Conservation (phyloP, 305 asterid genomes). For the Solanum hybrid region DNA sequence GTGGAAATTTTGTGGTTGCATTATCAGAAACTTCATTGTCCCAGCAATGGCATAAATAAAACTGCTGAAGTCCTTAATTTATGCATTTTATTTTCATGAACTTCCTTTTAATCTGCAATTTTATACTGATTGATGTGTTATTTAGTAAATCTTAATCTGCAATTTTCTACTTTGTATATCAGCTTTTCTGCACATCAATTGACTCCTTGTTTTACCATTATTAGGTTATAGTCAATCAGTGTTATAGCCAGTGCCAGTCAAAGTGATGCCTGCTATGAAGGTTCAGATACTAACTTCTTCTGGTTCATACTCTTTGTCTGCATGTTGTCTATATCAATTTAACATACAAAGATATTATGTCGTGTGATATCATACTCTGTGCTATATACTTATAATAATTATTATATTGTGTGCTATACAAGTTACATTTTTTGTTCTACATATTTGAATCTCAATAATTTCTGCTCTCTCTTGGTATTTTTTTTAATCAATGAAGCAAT, state of each 20-base stretch:
- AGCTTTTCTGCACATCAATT: not conserved
- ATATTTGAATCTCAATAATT: not conserved
- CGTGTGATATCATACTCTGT: not conserved
- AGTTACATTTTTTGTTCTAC: not conserved
- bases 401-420: not conserved
- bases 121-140: not conserved
- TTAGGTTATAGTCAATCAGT: slow-evolving; percentile 2
- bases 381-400: not conserved
- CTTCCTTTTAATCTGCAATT: not conserved
- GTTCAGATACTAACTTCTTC: not conserved
- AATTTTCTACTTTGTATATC: not conserved
- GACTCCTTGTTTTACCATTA: not conserved
- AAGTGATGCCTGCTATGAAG: slow-evolving; percentile 7
- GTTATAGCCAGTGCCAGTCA: not conserved
- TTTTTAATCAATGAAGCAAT: not conserved
- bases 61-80: not conserved
- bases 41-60: not conserved
- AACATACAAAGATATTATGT: not conserved
- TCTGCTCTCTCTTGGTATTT: not conserved
- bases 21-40: not conserved
- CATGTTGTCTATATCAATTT: not conserved
- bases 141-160: not conserved
- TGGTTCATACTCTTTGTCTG: not conserved
- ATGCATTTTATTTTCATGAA: not conserved
- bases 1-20: not conserved